Percentiles rank a stretch among this genome's conserved stretches.
phyloP scores from a whole-genome alignment of 1,284 basidiomycete species.

The Porphyrellus sp. region DNA sequence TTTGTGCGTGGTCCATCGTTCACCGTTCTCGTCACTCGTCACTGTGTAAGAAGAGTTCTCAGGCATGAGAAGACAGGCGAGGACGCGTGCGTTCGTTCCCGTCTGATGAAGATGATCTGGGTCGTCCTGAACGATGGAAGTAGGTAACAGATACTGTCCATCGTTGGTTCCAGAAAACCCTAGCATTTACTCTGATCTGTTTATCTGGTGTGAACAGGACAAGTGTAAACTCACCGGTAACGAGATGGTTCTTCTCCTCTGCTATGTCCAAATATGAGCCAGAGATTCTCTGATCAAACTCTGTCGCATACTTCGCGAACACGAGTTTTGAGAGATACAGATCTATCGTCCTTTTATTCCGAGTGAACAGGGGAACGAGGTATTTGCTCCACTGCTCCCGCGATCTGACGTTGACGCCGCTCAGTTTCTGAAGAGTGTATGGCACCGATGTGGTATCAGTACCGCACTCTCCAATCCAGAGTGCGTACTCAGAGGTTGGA shows the following conservation, averaged over 20 bases:
- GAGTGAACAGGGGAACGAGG: background rate
- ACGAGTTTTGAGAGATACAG: constrained; percentile 1
- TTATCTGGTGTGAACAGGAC: background rate
- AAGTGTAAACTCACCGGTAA: background rate
- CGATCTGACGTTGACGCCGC: background rate
- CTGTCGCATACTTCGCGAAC: background rate
- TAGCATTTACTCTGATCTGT: background rate
- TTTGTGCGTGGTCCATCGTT: background rate
- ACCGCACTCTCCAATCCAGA: background rate
- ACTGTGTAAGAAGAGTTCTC: background rate
- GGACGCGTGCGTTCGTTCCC: background rate
- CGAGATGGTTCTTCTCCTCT: background rate
- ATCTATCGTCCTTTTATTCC: background rate
- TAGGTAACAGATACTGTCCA: background rate
- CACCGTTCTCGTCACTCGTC: background rate
- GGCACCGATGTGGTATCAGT: background rate
- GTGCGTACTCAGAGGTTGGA: background rate
- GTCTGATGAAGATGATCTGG: background rate
- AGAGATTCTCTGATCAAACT: background rate
- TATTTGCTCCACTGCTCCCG: background rate
- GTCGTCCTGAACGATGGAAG: background rate
- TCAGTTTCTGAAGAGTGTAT: background rate
- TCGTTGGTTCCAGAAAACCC: constrained; percentile 2
- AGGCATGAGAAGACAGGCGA: background rate
- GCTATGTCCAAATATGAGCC: constrained; percentile 1